Base-by-base conservation (phyloP, 78 protist species). In the Dictyostelium citrinum region DNA sequence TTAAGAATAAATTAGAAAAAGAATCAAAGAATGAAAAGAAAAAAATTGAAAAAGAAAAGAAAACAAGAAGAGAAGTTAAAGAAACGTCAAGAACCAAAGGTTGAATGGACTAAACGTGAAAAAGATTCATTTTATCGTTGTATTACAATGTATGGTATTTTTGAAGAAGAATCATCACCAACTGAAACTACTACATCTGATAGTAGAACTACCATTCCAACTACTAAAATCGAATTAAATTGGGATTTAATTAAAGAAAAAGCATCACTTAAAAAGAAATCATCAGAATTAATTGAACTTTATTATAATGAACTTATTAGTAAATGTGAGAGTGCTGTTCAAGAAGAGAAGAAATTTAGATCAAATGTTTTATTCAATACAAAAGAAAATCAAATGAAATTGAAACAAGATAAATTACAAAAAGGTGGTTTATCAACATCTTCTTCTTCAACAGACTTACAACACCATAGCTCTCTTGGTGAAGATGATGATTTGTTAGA, bases 61-160 rank as follows among this genome's bases (percentile, higher is more conserved):
- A n/a, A 81, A 39, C 61, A 43, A 14, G 91, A 43, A 55, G 84
- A 76, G 3, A 91, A 91, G 29, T 31, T 76, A 20, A 77, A 79
- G 35, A 84, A 41, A 71, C 68, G 75, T 22, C 58, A 82, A 10
- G 96, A 86, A n/a, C 86, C 51, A 37, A 41, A 46, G 29, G 29
- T 41, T 1, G 93, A 93, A n/a, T 93, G 96, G 96, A 82, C 90
- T 24, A 93, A 93, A 43, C 64, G 96, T 49, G 96, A 93, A 60
- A 84, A 88, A 33, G 29, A 31, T 27, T 93, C 90, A 12, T 93
- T 93, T 39, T 80, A 93, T 58, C 60, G 82, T 39, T 51, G 67
- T 64, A 61, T 93, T 31, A 61, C 64, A 12, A 35, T 82, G 35
- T 86, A 68, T 70, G 96, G 96, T 67, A 71, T 93, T 24, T 33